Base-by-base conservation (phyloP, 495 filamentous ascomycete genomes). In the Trichocladium uniseriatum region DNA sequence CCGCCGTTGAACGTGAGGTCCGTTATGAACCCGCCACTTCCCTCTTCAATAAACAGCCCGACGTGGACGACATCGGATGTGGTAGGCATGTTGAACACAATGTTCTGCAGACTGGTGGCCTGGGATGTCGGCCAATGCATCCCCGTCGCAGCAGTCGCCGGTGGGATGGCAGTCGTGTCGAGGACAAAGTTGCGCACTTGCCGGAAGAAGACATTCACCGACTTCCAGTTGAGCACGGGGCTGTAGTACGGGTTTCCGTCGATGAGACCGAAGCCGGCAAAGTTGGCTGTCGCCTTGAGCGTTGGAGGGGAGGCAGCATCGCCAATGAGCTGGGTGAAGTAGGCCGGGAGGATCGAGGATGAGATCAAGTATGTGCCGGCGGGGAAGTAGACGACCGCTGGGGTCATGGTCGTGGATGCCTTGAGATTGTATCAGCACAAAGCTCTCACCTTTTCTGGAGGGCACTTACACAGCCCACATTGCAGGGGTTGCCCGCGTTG, bases 101-200 rank as follows among this genome's bases (percentile, higher is more conserved):
- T 71, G 61, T 92, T 92, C 59, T 89, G 85, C 29, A 89, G 69
- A 56, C 81, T 86, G 6, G 84, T 83, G 3, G 84, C 83, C 55
- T 89, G 81, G 13, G 81, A 79, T 19, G 82, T 85, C 0, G 84
- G 84, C 87, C 87, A 92, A 57, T 91, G 86, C 45, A 92, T 82
- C 32, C 83, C 85, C 0, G 78, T 75, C 7, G 70, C 71, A 2
- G 66, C 63, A 6, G 56, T 73, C 0, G 63, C 73, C 1, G 80
- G 72, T 13, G 74, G 67, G 32, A 89, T 77, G 27, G 55, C 66
- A 5, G 82, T 89, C 38, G 79, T 76, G 58, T 92, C 87, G 22
- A 92, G 68, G 48, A 87, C 73, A 43, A 92, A 76, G 56, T 92
- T 92, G 28, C 84, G 73, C 43, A 92, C 74, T 53, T 88, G 84